Evolutionary conservation across 1,284 basidiomycete species (phyloP), one percentile per base, ranked within the genome.

Genomic region (Clitocybe nebularis): DNA sequence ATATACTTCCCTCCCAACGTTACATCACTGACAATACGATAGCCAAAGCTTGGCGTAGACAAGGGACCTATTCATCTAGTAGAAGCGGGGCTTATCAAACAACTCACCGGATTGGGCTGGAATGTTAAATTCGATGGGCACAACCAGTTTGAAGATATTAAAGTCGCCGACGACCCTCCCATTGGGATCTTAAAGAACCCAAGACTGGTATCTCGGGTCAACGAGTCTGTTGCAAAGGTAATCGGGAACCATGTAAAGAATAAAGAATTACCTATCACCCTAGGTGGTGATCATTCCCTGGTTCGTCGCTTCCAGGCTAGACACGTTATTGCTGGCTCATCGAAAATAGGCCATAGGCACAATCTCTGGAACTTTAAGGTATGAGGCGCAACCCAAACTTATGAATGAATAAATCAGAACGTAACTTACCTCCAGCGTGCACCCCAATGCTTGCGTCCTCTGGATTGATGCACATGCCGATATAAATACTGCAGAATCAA

Each of bases 381-480:
- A 59, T 60, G 76, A 16, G n/a, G n/a, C n/a, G 90, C 89, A 25
- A 90, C 87, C 4, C 60, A 89, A 19, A 77, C 72, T 87, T 88
- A 59, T 60, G 76, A 16, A 39, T 49, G 13, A 19, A 36, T 46
- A 48, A 46, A 28, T 38, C 23, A 24, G 7, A 17, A 16, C 26
- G 14, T 32, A n/a, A n/a, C 13, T 16, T 16, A 14, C 13, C 22
- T 53, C 16, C 40, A 89, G 84, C 45, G 69, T 72, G 39, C 75
- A 86, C 55, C 81, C 84, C 10, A 77, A 89, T 32, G 80, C 77
- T 44, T 90, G 89, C 56, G 80, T 98, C 30, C 74, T 99, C 55
- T 99, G 95, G 95, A 77, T 94, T 47, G 91, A 94, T 59, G 88
- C 89, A 3, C 89, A 93, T 53, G 86, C 93, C 29, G 95, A 99